Percentiles rank a stretch among this genome's conserved stretches.
Evolutionary conservation across 164 flowering plant species (phyloP).

Genomic region (Sextonia rubra): DNA sequence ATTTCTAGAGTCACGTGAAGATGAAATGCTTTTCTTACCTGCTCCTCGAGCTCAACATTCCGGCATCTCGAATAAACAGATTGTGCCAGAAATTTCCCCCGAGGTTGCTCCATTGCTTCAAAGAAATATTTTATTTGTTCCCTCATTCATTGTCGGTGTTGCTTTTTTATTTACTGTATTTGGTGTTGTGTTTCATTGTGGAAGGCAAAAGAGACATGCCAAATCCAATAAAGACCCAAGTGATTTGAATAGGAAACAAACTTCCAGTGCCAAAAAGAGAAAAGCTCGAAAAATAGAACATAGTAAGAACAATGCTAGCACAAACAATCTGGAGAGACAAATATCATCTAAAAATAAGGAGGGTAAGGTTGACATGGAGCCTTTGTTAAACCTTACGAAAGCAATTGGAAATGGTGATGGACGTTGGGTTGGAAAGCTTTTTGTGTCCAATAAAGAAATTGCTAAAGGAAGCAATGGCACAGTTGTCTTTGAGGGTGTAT

Average conservation of each 20-base stretch:
- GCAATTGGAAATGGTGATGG: constrained; percentile 33
- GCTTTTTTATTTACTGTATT: not conserved
- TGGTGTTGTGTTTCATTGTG: constrained; percentile 5
- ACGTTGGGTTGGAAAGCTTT: constrained; percentile 59
- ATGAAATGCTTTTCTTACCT: constrained; percentile 19
- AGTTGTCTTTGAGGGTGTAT: constrained; percentile 69
- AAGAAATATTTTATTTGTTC: not conserved
- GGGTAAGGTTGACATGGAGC: constrained; percentile 11
- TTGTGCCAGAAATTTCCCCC: constrained; percentile 2
- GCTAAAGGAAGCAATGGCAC: constrained; percentile 98
- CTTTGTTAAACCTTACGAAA: constrained; percentile 16
- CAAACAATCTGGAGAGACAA: constrained; percentile 16
- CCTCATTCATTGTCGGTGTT: too few relatives aligned
- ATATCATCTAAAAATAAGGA: constrained; percentile 19
- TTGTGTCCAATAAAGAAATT: constrained; percentile 59
- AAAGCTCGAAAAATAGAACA: constrained; percentile 37
- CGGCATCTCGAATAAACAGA: not conserved
- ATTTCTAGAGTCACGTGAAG: constrained; percentile 8
- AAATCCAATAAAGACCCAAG: constrained; percentile 11
- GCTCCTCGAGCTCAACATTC: constrained; percentile 12
- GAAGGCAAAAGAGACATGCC: constrained; percentile 5
- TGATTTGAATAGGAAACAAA: constrained; percentile 17
- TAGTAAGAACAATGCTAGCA: constrained; percentile 19
- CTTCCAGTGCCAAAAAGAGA: constrained; percentile 42
- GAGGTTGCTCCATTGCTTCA: too few relatives aligned